phyloP scores from a whole-genome alignment of 2,329 filamentous ascomycete species.

The Ophiostoma angusticollis region DNA sequence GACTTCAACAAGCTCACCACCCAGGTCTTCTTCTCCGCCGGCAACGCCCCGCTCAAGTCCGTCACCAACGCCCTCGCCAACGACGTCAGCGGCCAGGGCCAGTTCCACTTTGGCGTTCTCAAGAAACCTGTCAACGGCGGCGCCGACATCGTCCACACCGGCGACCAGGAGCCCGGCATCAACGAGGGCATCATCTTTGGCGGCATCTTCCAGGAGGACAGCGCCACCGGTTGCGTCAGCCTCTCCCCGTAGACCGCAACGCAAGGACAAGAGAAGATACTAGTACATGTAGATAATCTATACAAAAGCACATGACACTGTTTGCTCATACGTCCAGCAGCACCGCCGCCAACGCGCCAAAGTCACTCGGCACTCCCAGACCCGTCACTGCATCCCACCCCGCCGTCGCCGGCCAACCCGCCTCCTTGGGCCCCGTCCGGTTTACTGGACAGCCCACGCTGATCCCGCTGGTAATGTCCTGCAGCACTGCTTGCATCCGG shows the following conservation, averaged over 20 bases:
- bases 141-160: slow-evolving; percentile 32
- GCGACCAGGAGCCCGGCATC: slow-evolving; percentile 34
- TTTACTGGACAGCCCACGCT: slow-evolving; percentile 28
- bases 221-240: slow-evolving; percentile 26
- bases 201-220: slow-evolving; percentile 41
- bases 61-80: slow-evolving; percentile 35
- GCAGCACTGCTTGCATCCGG: slow-evolving; percentile 24
- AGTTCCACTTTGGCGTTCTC: slow-evolving; percentile 49
- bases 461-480: slow-evolving; percentile 29
- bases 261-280: background rate
- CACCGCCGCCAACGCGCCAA: slow-evolving; percentile 20
- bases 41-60: slow-evolving; percentile 28
- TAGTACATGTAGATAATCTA: background rate
- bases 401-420: slow-evolving; percentile 30
- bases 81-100: slow-evolving; percentile 43
- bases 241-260: slow-evolving; percentile 15
- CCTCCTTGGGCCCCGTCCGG: slow-evolving; percentile 20
- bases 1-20: slow-evolving; percentile 44
- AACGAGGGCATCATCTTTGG: slow-evolving; percentile 40
- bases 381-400: slow-evolving; percentile 40
- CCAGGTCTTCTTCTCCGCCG: slow-evolving; percentile 44
- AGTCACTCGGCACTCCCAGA: slow-evolving; percentile 32
- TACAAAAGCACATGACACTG: background rate
- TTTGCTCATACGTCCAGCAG: background rate
- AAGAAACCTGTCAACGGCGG: slow-evolving; percentile 43